phyloP scores from a whole-genome alignment of 345 rosid species.

The Rhizophora mangle region DNA sequence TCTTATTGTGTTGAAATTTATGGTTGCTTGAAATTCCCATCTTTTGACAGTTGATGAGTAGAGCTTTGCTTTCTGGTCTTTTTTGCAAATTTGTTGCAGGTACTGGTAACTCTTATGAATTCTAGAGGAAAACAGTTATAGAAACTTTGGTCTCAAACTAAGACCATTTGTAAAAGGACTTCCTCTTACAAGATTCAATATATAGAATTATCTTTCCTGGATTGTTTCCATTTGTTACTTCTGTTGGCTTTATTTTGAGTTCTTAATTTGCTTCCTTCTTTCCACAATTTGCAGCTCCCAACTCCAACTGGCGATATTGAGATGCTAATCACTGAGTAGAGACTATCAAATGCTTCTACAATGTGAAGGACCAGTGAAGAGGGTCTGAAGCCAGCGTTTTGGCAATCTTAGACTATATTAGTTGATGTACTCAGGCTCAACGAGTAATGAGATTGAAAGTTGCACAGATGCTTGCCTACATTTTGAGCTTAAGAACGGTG shows the following conservation, averaged over 20 bases:
- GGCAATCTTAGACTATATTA: constrained; percentile 13
- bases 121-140: too few species aligned
- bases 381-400: neutral
- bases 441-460: neutral
- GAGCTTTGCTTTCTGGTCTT: too few species aligned
- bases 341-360: constrained; percentile 6
- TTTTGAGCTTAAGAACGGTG: neutral
- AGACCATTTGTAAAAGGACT: too few species aligned
- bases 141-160: too few species aligned
- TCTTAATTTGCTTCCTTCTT: neutral
- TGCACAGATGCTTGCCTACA: neutral
- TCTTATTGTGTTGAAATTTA: too few species aligned
- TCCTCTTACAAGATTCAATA: neutral
- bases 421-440: neutral
- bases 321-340: constrained; percentile 46
- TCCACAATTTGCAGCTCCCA: constrained; percentile 40
- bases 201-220: neutral
- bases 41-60: too few species aligned
- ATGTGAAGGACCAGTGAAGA: neutral
- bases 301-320: constrained; percentile 28
- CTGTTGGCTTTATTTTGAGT: neutral
- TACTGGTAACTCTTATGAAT: too few species aligned
- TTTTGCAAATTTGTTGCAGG: too few species aligned
- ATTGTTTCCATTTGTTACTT: neutral
- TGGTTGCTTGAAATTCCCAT: too few species aligned